phyloP scores from a whole-genome alignment of 2,329 filamentous ascomycete species.

The Penicillium digitatum region DNA sequence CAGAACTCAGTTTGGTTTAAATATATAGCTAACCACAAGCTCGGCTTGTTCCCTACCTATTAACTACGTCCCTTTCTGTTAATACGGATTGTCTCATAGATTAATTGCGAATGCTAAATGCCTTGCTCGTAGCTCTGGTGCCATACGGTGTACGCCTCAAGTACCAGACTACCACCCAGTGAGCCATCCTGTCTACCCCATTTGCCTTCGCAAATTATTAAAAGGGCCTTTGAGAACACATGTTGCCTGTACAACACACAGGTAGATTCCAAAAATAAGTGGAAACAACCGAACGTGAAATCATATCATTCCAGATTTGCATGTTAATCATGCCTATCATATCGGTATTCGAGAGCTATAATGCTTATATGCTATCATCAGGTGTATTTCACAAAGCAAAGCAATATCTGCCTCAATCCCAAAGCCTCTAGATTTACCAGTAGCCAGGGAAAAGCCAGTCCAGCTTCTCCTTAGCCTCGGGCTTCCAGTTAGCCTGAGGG shows the following conservation, averaged over 20 bases:
- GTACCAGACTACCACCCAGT: neutral
- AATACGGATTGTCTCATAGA: too few relatives aligned
- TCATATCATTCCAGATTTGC: neutral
- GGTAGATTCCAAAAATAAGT: neutral
- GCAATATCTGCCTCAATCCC: neutral
- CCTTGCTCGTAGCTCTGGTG: neutral
- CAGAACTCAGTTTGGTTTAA: too few relatives aligned
- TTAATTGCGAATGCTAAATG: too few relatives aligned
- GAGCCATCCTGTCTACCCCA: neutral
- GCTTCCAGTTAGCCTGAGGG: slow-evolving; percentile 66
- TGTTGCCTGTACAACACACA: neutral
- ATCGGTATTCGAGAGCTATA: slow-evolving; percentile 1
- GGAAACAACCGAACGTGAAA: neutral
- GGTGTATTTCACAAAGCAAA: neutral
- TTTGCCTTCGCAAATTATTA: neutral
- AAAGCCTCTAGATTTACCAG: slow-evolving; percentile 40
- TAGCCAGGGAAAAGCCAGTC: slow-evolving; percentile 86
- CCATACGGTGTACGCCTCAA: neutral
- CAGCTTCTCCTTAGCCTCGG: slow-evolving; percentile 73
- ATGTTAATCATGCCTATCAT: neutral
- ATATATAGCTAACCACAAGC: too few relatives aligned
- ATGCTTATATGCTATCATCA: slow-evolving; percentile 3
- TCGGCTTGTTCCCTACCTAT: too few relatives aligned
- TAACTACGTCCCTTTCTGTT: too few relatives aligned
- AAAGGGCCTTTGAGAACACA: neutral